Percentiles rank a stretch among this genome's conserved stretches.
Evolutionary conservation across 1,139 yeast genomes (phyloP).

Genomic region (Diutina catenulata): DNA sequence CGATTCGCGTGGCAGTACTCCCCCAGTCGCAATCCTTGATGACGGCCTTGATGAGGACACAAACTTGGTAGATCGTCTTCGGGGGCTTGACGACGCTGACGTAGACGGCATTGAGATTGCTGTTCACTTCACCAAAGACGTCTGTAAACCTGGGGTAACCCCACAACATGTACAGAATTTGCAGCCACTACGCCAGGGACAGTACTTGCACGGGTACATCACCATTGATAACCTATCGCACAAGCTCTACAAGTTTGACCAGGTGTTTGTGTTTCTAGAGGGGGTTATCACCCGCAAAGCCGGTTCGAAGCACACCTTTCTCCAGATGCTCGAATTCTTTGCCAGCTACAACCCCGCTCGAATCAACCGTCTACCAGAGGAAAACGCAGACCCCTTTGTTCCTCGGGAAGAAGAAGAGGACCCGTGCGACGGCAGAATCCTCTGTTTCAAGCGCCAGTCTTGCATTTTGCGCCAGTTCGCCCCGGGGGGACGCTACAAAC

Average conservation of each 20-base stretch:
- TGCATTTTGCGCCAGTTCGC: constrained; percentile 7
- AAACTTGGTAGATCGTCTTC: background rate
- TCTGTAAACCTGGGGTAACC: constrained; percentile 21
- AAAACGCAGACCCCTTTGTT: constrained; percentile 9
- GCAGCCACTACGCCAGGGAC: too few relatives aligned
- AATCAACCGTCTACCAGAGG: constrained; percentile 19
- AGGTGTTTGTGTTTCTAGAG: constrained; percentile 47
- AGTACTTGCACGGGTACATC: constrained; percentile 40
- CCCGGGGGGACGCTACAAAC: constrained; percentile 9
- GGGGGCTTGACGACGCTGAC: background rate
- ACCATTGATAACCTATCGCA: constrained; percentile 30
- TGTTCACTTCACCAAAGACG: constrained; percentile 25
- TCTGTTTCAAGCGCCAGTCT: constrained; percentile 10
- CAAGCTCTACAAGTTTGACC: constrained; percentile 36
- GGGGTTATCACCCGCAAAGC: constrained; percentile 19
- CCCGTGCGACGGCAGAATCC: constrained; percentile 18
- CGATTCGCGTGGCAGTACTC: too few relatives aligned
- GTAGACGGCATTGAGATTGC: constrained; percentile 19
- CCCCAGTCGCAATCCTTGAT: too few relatives aligned
- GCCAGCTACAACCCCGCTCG: constrained; percentile 26
- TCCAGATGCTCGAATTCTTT: constrained; percentile 34
- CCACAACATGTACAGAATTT: too few relatives aligned
- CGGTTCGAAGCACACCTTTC: constrained; percentile 13
- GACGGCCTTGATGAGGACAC: too few relatives aligned
- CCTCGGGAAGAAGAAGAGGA: constrained; percentile 14